These are phyloP conservation scores for Besnoitia besnoiti DNA, from an alignment of 169 alveolate species.

Conservation along the genomic window DNA sequence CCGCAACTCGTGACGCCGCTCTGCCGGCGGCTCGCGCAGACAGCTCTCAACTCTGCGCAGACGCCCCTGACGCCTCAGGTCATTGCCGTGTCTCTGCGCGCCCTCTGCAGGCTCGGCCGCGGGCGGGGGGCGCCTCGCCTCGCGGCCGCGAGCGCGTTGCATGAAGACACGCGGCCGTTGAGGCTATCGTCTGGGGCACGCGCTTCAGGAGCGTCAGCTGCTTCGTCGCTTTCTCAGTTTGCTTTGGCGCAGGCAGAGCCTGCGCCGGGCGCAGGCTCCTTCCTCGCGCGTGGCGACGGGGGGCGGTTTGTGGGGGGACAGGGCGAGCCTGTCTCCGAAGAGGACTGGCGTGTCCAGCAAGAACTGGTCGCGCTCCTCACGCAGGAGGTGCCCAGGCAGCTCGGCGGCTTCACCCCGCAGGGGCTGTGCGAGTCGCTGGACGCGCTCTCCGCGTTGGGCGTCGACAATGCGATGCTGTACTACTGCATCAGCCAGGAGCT, in stretches of 20 bases:
- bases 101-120: neutral
- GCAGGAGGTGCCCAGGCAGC: neutral
- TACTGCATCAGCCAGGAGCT: neutral
- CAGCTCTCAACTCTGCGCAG: neutral
- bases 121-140: neutral
- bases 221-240: too few species aligned
- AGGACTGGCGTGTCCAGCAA: neutral
- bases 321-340: neutral
- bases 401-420: slow-evolving; percentile 12
- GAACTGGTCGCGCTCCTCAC: slow-evolving; percentile 5
- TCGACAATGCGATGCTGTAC: slow-evolving; percentile 2
- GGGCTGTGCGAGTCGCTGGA: slow-evolving; percentile 27
- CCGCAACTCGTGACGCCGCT: neutral
- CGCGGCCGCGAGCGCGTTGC: neutral
- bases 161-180: too few species aligned
- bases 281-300: too few species aligned
- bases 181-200: too few species aligned
- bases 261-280: too few species aligned
- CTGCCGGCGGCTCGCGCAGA: neutral
- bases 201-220: too few species aligned
- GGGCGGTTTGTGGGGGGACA: too few species aligned
- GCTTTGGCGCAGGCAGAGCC: too few species aligned
- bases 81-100: neutral
- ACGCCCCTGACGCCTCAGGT: neutral
- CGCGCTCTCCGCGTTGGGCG: neutral